These are phyloP conservation scores for Ceratocystis cubensis DNA, from an alignment of 2,329 filamentous ascomycete species.

Conservation along the genomic window DNA sequence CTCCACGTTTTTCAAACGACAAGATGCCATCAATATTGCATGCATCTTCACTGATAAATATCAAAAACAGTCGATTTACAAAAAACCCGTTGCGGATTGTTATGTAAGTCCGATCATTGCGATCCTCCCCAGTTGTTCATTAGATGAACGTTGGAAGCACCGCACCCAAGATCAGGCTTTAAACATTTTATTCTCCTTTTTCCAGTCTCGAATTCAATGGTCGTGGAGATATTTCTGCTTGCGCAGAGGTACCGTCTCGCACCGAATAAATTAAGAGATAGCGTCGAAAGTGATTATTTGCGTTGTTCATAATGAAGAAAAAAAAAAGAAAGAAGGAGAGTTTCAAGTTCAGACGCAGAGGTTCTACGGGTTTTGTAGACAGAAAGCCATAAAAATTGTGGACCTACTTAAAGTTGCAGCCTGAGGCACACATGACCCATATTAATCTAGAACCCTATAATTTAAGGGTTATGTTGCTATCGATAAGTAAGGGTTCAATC, in stretches of 20 bases:
- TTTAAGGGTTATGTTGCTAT: too few relatives aligned
- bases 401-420: neutral
- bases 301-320: conserved; percentile 35
- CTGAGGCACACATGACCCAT: neutral
- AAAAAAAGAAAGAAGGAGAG: conserved; percentile 25
- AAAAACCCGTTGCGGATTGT: neutral
- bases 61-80: too few relatives aligned
- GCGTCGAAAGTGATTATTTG: conserved; percentile 35
- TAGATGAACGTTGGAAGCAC: conserved; percentile 35
- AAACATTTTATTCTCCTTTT: conserved; percentile 39
- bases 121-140: conserved; percentile 39
- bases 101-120: conserved; percentile 49
- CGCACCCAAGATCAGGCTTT: conserved; percentile 48
- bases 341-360: conserved; percentile 7
- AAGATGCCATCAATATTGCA: too few relatives aligned
- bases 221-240: conserved; percentile 33
- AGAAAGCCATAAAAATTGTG: neutral
- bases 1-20: too few relatives aligned
- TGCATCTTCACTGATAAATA: too few relatives aligned
- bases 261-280: conserved; percentile 30
- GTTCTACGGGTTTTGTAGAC: neutral
- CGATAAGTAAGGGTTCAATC: neutral
- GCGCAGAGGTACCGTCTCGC: conserved; percentile 34
- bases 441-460: neutral
- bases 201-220: conserved; percentile 36